These are phyloP conservation scores for Xylaria sp. DNA, from an alignment of 2,329 filamentous ascomycete genomes.

Conservation along the genomic window DNA sequence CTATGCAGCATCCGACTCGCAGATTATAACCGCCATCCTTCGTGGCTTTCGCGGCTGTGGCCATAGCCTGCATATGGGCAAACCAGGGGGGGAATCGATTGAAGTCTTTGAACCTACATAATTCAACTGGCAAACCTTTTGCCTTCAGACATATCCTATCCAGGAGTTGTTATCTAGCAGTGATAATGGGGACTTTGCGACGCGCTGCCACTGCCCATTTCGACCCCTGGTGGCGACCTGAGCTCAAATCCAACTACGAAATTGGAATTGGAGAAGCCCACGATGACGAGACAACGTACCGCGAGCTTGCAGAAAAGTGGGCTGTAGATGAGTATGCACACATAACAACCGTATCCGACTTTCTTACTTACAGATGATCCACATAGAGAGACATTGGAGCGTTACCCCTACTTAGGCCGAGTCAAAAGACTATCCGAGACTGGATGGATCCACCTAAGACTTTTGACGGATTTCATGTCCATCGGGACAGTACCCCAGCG, in stretches of 20 bases:
- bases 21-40: background rate
- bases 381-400: slow-evolving; percentile 2
- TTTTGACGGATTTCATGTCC: slow-evolving; percentile 39
- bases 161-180: background rate
- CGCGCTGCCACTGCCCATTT: background rate
- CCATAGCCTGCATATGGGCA: slow-evolving; percentile 12
- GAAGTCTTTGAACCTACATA: slow-evolving; percentile 6
- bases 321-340: slow-evolving; percentile 23
- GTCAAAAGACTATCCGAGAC: slow-evolving; percentile 31
- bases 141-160: background rate
- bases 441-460: slow-evolving; percentile 35
- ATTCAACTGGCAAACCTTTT: background rate
- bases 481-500: slow-evolving; percentile 37
- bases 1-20: slow-evolving; percentile 4
- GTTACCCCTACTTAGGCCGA: slow-evolving; percentile 27
- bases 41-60: background rate
- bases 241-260: slow-evolving; percentile 29
- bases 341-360: background rate
- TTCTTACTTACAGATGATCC: slow-evolving; percentile 1
- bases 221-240: slow-evolving; percentile 30
- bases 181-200: slow-evolving; percentile 6
- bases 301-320: slow-evolving; percentile 20
- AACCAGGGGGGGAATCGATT: background rate
- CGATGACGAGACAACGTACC: slow-evolving; percentile 24
- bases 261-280: slow-evolving; percentile 33